Conservation (phyloP, 768 basidiomycete species). For the Phanerochaete carnosa region DNA sequence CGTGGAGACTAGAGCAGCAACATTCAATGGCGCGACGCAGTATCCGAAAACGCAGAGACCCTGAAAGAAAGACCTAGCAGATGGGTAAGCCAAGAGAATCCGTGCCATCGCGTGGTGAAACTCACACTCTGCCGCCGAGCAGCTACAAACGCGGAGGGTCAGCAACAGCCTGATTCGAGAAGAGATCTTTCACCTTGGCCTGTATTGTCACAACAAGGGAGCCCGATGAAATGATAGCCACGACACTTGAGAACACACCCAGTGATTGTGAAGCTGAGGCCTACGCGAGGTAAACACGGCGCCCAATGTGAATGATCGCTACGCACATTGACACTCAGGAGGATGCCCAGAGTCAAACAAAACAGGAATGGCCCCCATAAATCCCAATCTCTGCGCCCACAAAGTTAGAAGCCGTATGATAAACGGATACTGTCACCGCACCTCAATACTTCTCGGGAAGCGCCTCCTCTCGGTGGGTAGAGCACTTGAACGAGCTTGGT, state of each 20-base stretch:
- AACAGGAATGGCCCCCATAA: conserved; percentile 93
- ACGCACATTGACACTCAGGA: conserved; percentile 78
- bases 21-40: conserved; percentile 88
- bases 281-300: conserved; percentile 34
- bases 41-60: conserved; percentile 93
- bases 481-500: conserved; percentile 91
- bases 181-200: conserved; percentile 64
- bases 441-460: conserved; percentile 79
- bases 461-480: conserved; percentile 70
- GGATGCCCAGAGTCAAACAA: conserved; percentile 74
- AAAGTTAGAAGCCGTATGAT: conserved; percentile 2
- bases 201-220: conserved; percentile 93
- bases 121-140: conserved; percentile 79
- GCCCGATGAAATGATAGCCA: conserved; percentile 88
- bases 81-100: not conserved
- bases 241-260: conserved; percentile 90
- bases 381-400: conserved; percentile 81
- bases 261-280: conserved; percentile 82
- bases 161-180: not conserved
- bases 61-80: conserved; percentile 86
- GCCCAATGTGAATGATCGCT: not conserved
- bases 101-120: conserved; percentile 8
- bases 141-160: conserved; percentile 39
- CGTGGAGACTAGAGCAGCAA: conserved; percentile 84
- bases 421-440: conserved; percentile 27